Percentiles rank a stretch among this genome's conserved stretches.
Conservation (phyloP, 78 protist species). For the Pelomyxa schiedti region DNA sequence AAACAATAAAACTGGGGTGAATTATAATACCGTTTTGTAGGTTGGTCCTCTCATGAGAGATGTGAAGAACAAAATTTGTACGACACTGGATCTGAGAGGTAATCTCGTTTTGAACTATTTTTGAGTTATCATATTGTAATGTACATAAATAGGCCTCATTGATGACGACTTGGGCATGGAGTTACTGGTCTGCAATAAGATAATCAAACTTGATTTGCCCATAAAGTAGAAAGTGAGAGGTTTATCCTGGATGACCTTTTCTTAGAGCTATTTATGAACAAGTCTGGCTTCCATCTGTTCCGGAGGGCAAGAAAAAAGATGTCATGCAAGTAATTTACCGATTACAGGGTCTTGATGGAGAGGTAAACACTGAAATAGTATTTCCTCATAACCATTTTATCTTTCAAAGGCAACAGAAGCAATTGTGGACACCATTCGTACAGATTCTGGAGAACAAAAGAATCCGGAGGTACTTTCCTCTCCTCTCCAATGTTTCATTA, state of each 20-base stretch:
- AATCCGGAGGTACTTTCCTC: no score
- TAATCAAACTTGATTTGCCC: slow-evolving; percentile 75
- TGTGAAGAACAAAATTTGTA: slow-evolving; percentile 74
- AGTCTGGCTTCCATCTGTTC: slow-evolving; percentile 37
- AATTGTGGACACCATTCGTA: slow-evolving; percentile 37
- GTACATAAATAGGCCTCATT: no score
- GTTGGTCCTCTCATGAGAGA: slow-evolving; percentile 79
- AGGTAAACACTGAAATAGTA: no score
- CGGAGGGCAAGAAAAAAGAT: background rate
- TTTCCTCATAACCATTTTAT: no score
- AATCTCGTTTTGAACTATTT: no score
- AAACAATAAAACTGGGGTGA: no score
- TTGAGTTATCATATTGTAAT: no score
- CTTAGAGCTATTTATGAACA: slow-evolving; percentile 46
- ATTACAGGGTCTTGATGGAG: slow-evolving; percentile 78
- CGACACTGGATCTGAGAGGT: slow-evolving; percentile 52
- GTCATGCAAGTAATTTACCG: slow-evolving; percentile 77
- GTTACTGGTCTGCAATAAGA: slow-evolving; percentile 68
- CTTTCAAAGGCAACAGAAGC: slow-evolving; percentile 86
- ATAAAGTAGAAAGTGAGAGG: slow-evolving; percentile 1
- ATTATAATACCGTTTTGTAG: no score
- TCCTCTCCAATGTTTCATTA: no score
- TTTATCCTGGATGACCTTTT: no score
- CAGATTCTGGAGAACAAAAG: slow-evolving; percentile 10
- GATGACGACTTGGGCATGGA: slow-evolving; percentile 87